Base-by-base conservation (phyloP, 2,329 filamentous ascomycete genomes). In the Colletotrichum lupini region DNA sequence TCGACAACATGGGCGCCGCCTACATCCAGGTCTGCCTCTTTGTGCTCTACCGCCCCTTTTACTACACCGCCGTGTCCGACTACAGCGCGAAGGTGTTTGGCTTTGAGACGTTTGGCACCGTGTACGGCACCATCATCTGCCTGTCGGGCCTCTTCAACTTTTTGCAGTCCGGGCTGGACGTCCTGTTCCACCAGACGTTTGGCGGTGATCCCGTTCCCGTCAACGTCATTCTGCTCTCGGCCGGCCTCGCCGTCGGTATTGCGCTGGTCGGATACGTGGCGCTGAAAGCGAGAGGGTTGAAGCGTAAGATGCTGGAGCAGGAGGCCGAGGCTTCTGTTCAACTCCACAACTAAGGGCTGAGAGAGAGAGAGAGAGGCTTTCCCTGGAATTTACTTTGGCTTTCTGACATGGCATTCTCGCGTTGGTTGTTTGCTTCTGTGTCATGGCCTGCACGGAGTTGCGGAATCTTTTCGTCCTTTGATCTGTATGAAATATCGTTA, bases 81-180 rank as follows among this genome's bases (percentile, higher is more conserved):
- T 97, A 97, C 81, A 90, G 91, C 24, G 95, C 94, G 74, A 97
- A 97, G 83, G 95, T 98, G 46, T 98, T 98, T 80, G 95, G 95
- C 19, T 97, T 97, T 83, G 89, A 92, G 74, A 97, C 95, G 0
- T 98, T 98, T 77, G 95, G 95, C 58, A 97, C 94, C 70, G 95
- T 98, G n/a, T 98, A 98, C 82, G 95, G 95, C 12, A 88, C 95
- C 24, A 93, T 97, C 76, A 97, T 98, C 77, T 97, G 94, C 82
- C 84, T 97, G 1, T 92, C 95, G 0, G 95, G 95, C 0, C 81
- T 98, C 0, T 88, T 95, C 78, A 97, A 97, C 82, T 95, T 98
- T 79, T 90, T 90, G 1, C 95, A 97, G 84, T 92, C 92, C 5
- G 94, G 90, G 0, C 86, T 98, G 42, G 95, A 98, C 81, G 90